Evolutionary conservation across 495 filamentous ascomycete species (phyloP).

Genomic region (Xylona heveae): DNA sequence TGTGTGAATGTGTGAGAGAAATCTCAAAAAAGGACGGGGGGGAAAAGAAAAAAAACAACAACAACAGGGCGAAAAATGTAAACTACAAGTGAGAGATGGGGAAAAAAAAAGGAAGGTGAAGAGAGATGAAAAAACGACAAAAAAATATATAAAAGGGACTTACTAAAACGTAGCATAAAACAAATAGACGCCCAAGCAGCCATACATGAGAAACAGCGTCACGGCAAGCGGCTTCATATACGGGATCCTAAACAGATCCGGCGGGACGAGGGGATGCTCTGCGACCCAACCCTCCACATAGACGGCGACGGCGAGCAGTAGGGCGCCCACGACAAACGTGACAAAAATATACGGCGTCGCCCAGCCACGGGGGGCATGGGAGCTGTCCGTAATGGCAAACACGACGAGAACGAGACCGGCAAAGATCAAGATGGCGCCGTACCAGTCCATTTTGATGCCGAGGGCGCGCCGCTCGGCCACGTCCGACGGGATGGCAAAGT

Average conservation of each 20-base stretch:
- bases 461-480: constrained; percentile 22
- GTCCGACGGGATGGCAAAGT: constrained; percentile 47
- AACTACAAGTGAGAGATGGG: too few species aligned
- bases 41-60: too few species aligned
- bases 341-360: constrained; percentile 47
- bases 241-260: constrained; percentile 50
- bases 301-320: constrained; percentile 31
- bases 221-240: constrained; percentile 47
- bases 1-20: background rate
- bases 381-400: constrained; percentile 57
- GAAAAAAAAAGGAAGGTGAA: too few species aligned
- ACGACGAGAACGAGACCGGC: constrained; percentile 48
- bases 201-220: constrained; percentile 55
- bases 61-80: too few species aligned
- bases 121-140: too few species aligned
- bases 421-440: constrained; percentile 39
- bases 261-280: constrained; percentile 48
- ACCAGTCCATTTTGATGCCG: constrained; percentile 47
- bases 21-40: too few species aligned
- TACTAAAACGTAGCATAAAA: constrained; percentile 68
- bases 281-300: constrained; percentile 68
- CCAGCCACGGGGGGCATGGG: constrained; percentile 50
- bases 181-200: constrained; percentile 52
- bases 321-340: constrained; percentile 33
- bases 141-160: constrained; percentile 11